Evolutionary conservation across 805 yeast species (phyloP), one percentile per base, ranked within the genome.

Genomic region (Wickerhamiella nectarea): DNA sequence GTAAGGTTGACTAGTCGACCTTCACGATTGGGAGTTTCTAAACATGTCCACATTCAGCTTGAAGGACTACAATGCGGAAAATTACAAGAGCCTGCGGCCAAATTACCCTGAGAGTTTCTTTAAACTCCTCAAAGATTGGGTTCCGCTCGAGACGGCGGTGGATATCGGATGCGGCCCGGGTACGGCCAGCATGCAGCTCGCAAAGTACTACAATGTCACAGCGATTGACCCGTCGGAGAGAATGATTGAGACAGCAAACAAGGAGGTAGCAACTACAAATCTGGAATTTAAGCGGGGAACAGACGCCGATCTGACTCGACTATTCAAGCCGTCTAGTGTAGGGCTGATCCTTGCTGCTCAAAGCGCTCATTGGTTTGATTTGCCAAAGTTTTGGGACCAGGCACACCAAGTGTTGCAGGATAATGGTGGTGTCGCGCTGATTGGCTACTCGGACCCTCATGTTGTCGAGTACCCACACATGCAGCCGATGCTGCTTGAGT

Each of bases 121-220:
- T 53, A 55, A 66, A 1, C 54, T 56, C 20, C 52, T 79, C 24
- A 42, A 60, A 6, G 44, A 50, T 1, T 76, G 68, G 54, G 19
- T 46, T 7, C 47, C 46, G n/a, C n/a, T 19, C 6, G 51, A 50
- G 8, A 47, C 65, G 12, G 73, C 75, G 5, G 56, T 82, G 6
- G 95, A 85, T 58, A 63, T 79, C 6, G 94, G 91, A 0, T 78
- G 85, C 58, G 94, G 93, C 1, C 73, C 91, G 0, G 93, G 91
- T 0, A 75, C 75, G 48, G 89, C 78, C 1, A 69, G 87, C 0
- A 66, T 70, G 46, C 72, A 76, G 34, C 54, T 79, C 37, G 52
- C 70, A 2, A 47, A 1, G 56, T 63, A 28, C 36, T 39, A 21
- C 77, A 76, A 15, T 7, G 15, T 12, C 6, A 28, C 31, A 15